These are phyloP conservation scores for Kodamaea neixiangensis DNA, from an alignment of 805 yeast genomes.

Conservation along the genomic window DNA sequence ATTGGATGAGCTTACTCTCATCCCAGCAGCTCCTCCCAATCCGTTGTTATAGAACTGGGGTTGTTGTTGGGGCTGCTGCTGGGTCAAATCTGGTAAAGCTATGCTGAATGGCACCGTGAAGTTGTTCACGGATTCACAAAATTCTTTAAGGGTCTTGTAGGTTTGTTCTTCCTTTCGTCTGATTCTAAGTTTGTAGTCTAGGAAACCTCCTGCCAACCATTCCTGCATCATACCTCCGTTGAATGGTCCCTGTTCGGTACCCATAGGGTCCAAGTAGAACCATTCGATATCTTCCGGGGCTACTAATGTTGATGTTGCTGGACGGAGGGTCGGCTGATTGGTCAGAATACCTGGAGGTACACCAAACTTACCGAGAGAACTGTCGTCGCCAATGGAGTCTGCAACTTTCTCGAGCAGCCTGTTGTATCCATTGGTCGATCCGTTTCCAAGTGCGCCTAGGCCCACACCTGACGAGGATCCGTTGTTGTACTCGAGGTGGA, in stretches of 20 bases:
- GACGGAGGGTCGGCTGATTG: neutral
- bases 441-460: neutral
- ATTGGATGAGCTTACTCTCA: constrained; percentile 23
- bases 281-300: constrained; percentile 46
- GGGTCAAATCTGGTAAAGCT: constrained; percentile 47
- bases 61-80: neutral
- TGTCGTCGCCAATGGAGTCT: neutral
- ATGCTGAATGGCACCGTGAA: constrained; percentile 60
- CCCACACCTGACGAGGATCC: neutral
- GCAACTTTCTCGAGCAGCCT: neutral
- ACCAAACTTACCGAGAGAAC: neutral
- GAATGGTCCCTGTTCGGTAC: constrained; percentile 81
- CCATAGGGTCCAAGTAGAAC: constrained; percentile 72
- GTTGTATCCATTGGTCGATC: neutral
- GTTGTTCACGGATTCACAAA: constrained; percentile 51
- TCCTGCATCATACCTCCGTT: constrained; percentile 71
- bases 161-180: constrained; percentile 57
- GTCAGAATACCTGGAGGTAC: constrained; percentile 21
- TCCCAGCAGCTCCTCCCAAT: constrained; percentile 12
- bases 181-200: constrained; percentile 54
- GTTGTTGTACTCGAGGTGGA: constrained; percentile 1
- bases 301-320: neutral
- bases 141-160: constrained; percentile 54
- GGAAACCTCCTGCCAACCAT: constrained; percentile 68
- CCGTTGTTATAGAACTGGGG: constrained; percentile 8